Percentiles rank a stretch among this genome's conserved stretches.
These are phyloP conservation scores for Jimgerdemannia flammicorona DNA, from an alignment of 192 early-diverging fungal genomes.

Conservation along the genomic window DNA sequence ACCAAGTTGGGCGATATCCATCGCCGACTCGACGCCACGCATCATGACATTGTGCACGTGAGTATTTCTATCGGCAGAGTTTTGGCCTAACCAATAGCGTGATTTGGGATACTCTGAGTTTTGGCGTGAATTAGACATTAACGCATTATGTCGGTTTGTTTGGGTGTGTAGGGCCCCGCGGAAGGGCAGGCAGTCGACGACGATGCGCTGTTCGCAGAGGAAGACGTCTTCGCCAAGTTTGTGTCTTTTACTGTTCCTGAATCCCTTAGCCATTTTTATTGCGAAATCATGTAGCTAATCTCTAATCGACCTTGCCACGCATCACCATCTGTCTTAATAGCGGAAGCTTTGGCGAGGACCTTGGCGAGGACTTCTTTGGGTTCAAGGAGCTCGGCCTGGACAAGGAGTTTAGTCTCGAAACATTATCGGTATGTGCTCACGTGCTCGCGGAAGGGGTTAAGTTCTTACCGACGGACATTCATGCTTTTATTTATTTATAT, in stretches of 20 bases:
- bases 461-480: neutral
- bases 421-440: constrained; percentile 27
- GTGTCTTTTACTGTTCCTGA: neutral
- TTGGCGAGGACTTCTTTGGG: constrained; percentile 90
- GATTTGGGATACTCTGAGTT: constrained; percentile 25
- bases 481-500: neutral
- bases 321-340: constrained; percentile 24
- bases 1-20: constrained; percentile 72
- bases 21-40: constrained; percentile 68
- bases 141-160: constrained; percentile 2
- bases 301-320: neutral
- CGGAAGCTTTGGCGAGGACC: constrained; percentile 51
- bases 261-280: too few relatives aligned
- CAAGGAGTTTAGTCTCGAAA: constrained; percentile 55
- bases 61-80: neutral
- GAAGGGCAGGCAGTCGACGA: constrained; percentile 4
- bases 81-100: too few relatives aligned
- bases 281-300: too few relatives aligned
- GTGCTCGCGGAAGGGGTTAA: neutral
- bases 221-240: constrained; percentile 27
- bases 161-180: constrained; percentile 11
- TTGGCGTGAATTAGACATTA: constrained; percentile 9
- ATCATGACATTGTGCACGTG: constrained; percentile 57
- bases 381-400: constrained; percentile 89
- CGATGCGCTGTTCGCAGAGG: constrained; percentile 24